Percentiles rank a stretch among this genome's conserved stretches.
Conservation (phyloP, 2,329 filamentous ascomycete genomes). For the Aspergillus sp. region DNA sequence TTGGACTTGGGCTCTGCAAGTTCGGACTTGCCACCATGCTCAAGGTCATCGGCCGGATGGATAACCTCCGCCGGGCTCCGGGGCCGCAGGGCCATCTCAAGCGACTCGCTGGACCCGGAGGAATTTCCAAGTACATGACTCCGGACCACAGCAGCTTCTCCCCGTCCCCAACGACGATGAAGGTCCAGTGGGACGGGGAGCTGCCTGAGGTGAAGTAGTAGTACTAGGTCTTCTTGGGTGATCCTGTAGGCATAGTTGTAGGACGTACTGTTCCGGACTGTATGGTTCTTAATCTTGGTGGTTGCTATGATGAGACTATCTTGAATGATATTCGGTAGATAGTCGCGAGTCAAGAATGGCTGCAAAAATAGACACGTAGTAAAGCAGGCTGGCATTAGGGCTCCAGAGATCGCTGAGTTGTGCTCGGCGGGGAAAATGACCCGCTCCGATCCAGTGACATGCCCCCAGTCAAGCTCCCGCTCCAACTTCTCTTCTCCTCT, state of each 20-base stretch:
- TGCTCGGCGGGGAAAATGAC: conserved; percentile 14
- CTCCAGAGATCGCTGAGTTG: conserved; percentile 1
- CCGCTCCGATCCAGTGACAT: conserved; percentile 12
- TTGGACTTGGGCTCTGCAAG: conserved; percentile 39
- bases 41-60: conserved; percentile 31
- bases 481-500: too few species aligned
- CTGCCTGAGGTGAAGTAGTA: conserved; percentile 14
- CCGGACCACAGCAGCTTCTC: conserved; percentile 34
- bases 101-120: conserved; percentile 29
- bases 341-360: conserved; percentile 2
- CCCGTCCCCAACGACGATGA: conserved; percentile 37
- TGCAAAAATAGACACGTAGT: conserved; percentile 1
- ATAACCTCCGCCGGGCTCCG: conserved; percentile 33
- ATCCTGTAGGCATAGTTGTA: background rate
- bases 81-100: conserved; percentile 34
- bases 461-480: too few species aligned
- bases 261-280: background rate
- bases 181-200: conserved; percentile 35
- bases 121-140: conserved; percentile 36
- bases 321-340: conserved; percentile 2
- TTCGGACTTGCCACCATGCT: conserved; percentile 31
- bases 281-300: background rate
- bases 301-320: conserved; percentile 1
- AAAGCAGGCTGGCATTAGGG: too few species aligned
- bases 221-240: too few species aligned